A percentile compares a stretch with the other conserved stretches of the same genome.
Conservation (phyloP, 108 stramenopile genomes). For the Cyclotella choctawhatcheeana region DNA sequence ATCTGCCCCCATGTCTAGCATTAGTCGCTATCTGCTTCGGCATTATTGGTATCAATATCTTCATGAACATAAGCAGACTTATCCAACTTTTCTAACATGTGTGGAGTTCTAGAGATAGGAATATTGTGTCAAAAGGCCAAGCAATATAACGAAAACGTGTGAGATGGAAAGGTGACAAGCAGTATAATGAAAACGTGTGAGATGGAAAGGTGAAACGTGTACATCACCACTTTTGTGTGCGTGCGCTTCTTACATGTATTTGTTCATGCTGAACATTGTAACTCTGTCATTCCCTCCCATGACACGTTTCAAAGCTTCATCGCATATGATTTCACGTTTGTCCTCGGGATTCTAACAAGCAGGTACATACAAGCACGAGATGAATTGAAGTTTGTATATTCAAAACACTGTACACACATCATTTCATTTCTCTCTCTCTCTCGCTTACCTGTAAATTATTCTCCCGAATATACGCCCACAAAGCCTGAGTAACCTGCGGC, state of each 20-base stretch:
- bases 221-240: background rate
- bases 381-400: too few species aligned
- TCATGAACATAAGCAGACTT: slow-evolving; percentile 45
- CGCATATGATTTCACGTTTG: slow-evolving; percentile 89
- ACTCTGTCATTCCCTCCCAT: slow-evolving; percentile 80
- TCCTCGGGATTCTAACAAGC: slow-evolving; percentile 85
- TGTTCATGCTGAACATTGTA: slow-evolving; percentile 92
- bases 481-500: slow-evolving; percentile 79
- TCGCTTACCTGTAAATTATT: slow-evolving; percentile 77
- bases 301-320: slow-evolving; percentile 68
- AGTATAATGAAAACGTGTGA: slow-evolving; percentile 38
- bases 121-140: too few species aligned
- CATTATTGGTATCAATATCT: slow-evolving; percentile 26
- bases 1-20: slow-evolving; percentile 11
- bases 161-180: background rate
- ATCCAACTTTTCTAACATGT: slow-evolving; percentile 84
- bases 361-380: too few species aligned
- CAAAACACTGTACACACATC: too few species aligned
- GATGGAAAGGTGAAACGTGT: background rate
- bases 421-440: too few species aligned
- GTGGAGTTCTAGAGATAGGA: too few species aligned
- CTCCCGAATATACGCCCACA: slow-evolving; percentile 90
- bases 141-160: slow-evolving; percentile 42
- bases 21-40: slow-evolving; percentile 27
- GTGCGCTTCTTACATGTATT: slow-evolving; percentile 46